Conservation (phyloP, 1,284 basidiomycete genomes). For the Ceratobasidium sp. region DNA sequence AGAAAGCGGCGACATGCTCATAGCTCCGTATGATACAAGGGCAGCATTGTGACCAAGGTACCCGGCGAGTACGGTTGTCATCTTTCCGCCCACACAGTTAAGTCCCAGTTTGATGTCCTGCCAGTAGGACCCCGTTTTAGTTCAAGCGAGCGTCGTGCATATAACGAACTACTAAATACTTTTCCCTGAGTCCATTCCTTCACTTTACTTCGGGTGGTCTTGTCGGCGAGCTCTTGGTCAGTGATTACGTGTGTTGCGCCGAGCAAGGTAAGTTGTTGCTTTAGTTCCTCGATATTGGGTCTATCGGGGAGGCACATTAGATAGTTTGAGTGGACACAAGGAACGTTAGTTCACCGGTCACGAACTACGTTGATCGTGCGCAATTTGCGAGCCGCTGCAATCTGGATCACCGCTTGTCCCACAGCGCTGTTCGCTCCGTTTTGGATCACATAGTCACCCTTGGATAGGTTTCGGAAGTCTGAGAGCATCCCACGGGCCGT, state of each 20-base stretch:
- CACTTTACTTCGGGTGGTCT: slow-evolving; percentile 62
- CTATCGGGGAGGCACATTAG: slow-evolving; percentile 53
- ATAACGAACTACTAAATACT: slow-evolving; percentile 55
- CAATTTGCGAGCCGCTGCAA: slow-evolving; percentile 72
- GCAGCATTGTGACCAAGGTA: slow-evolving; percentile 71
- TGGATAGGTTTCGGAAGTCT: slow-evolving; percentile 70
- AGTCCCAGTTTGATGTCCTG: slow-evolving; percentile 71
- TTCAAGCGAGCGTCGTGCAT: slow-evolving; percentile 22
- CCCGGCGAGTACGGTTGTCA: slow-evolving; percentile 73
- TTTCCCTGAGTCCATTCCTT: slow-evolving; percentile 69
- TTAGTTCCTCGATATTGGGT: slow-evolving; percentile 64
- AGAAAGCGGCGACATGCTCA: slow-evolving; percentile 83
- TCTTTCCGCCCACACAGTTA: slow-evolving; percentile 81
- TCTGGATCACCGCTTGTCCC: slow-evolving; percentile 80
- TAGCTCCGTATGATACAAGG: slow-evolving; percentile 87
- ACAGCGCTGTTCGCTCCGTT: slow-evolving; percentile 89
- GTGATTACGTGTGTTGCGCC: slow-evolving; percentile 80
- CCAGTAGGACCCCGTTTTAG: not conserved
- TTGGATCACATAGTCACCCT: slow-evolving; percentile 81
- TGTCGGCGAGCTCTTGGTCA: slow-evolving; percentile 74
- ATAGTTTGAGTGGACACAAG: slow-evolving; percentile 7
- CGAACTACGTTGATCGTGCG: slow-evolving; percentile 84
- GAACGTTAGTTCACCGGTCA: slow-evolving; percentile 62
- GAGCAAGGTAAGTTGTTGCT: slow-evolving; percentile 63
- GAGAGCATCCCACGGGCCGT: slow-evolving; percentile 84